Evolutionary conservation across 2,329 filamentous ascomycete species (phyloP).

Genomic region (Dactylellina drechsleri): DNA sequence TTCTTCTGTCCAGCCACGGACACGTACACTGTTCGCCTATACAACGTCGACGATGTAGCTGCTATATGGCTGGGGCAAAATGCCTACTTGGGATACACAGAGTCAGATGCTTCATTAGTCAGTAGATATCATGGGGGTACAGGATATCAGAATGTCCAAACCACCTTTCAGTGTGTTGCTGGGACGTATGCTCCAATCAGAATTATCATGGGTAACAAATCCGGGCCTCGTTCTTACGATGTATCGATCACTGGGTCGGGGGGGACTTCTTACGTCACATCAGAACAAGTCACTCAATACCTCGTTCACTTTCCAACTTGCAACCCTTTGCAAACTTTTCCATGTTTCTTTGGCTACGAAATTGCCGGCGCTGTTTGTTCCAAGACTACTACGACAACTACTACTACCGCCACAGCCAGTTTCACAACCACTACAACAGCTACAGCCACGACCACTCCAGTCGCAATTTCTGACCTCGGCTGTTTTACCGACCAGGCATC

Average conservation of each 20-base stretch:
- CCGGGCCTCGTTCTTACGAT: not conserved
- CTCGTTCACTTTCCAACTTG: not conserved
- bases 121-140: not conserved
- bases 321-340: not conserved
- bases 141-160: too few relatives aligned
- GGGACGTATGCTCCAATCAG: conserved; percentile 5
- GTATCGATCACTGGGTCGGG: not conserved
- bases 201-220: not conserved
- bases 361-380: not conserved
- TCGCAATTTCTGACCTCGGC: not conserved
- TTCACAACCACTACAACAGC: not conserved
- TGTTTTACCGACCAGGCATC: not conserved
- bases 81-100: not conserved
- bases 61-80: not conserved
- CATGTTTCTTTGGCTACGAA: conserved; percentile 2
- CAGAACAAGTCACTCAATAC: not conserved
- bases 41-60: not conserved
- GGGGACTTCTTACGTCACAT: not conserved
- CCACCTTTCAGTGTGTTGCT: not conserved
- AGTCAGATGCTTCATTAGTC: not conserved
- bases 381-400: not conserved
- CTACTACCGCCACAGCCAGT: not conserved
- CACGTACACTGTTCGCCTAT: not conserved
- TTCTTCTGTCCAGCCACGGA: not conserved
- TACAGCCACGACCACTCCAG: not conserved